phyloP scores from a whole-genome alignment of 1,284 basidiomycete genomes.

The Sanguinoderma infundibulare region DNA sequence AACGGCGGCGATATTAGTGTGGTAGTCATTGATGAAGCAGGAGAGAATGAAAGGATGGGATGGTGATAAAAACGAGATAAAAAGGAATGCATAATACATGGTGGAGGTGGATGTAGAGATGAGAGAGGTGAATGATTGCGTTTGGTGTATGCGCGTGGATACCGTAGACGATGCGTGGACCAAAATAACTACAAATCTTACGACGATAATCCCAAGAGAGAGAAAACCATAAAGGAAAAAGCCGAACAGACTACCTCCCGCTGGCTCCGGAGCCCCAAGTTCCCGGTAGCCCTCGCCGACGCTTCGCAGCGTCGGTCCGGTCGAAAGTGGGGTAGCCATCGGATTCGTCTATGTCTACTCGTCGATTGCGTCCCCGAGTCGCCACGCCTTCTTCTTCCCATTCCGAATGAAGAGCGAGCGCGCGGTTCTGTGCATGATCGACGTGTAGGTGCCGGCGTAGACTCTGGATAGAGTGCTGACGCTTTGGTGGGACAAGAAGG shows the following conservation, averaged over 20 bases:
- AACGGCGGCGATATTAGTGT: neutral
- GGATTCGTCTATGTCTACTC: slow-evolving; percentile 30
- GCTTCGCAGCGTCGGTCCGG: slow-evolving; percentile 25
- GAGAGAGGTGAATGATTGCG: neutral
- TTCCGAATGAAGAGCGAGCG: slow-evolving; percentile 8
- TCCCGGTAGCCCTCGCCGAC: slow-evolving; percentile 31
- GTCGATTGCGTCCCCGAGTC: slow-evolving; percentile 20
- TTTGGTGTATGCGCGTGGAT: slow-evolving; percentile 6
- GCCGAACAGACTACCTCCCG: slow-evolving; percentile 15
- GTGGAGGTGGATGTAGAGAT: neutral
- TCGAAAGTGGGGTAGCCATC: slow-evolving; percentile 29
- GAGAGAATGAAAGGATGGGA: neutral
- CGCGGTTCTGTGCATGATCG: slow-evolving; percentile 22
- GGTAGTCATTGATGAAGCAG: slow-evolving; percentile 3
- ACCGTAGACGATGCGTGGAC: neutral
- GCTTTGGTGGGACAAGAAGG: slow-evolving; percentile 69
- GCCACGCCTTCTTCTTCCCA: slow-evolving; percentile 30
- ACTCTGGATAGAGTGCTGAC: slow-evolving; percentile 72
- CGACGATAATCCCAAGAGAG: neutral
- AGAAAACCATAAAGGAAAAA: neutral
- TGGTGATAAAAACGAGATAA: slow-evolving; percentile 1
- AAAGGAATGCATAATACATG: slow-evolving; percentile 13
- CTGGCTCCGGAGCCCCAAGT: slow-evolving; percentile 28
- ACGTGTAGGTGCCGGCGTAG: slow-evolving; percentile 60
- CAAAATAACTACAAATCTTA: neutral